Evolutionary conservation across 176 grass and related monocot species (phyloP), one percentile per base, ranked within the genome.

Genomic region (Calamus simplicifolius): DNA sequence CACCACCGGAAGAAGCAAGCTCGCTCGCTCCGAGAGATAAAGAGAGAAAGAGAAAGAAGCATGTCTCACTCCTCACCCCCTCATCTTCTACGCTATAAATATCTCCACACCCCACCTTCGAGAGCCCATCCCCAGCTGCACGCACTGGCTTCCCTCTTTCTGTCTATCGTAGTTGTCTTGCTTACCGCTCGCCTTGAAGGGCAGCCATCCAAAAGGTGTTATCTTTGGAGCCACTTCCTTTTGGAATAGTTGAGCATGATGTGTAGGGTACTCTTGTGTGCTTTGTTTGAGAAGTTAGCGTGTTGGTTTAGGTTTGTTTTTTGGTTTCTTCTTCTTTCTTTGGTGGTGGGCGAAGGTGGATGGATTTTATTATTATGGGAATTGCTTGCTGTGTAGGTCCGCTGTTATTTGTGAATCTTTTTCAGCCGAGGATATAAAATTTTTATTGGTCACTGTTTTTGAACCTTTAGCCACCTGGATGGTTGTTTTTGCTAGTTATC

Each of bases 41-140:
- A 13, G 8, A 13, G 31, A 48, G 59, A 62, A 2, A 23, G n/a
- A 62, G 30, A 58, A 23, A 27, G 8, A 26, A 4, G 23, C 58
- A 38, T 30, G 27, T 18, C 52, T 25, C 28, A 10, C 8, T 58
- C 16, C 16, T 3, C 23, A 2, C 26, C 25, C 13, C 16, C 23
- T 14, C 14, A 31, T 19, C 58, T 60, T 29, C 28, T 5, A 7
- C 58, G 15, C 58, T 60, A 60, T 60, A 60, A 60, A 60, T 60
- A 60, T 31, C 28, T 26, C 27, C 27, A 59, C 25, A 18, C 10
- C 57, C 57, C 25, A 60, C 58, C 53, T 5, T 16, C 27, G 10
- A 60, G 30, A 60, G 29, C 58, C 28, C 28, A 31, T 60, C 58
- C 29, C 25, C 28, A 10, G 23, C 18, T 23, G 7, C 19, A 25